phyloP scores from a whole-genome alignment of 148 eudicot genomes.

The Cornus florida region DNA sequence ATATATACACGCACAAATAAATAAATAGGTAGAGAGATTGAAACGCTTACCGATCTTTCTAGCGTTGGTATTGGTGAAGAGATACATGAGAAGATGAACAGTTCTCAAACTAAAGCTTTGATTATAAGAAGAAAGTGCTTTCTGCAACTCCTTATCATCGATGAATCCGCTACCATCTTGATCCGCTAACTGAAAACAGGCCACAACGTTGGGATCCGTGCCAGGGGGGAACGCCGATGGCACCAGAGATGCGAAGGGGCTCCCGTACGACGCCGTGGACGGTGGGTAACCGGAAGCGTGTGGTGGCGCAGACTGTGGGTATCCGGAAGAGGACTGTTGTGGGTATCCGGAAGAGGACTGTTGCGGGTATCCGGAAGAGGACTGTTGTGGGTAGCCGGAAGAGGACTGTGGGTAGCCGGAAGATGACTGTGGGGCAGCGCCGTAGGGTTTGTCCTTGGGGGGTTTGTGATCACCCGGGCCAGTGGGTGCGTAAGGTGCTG shows the following conservation, averaged over 20 bases:
- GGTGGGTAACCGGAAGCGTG: conserved; percentile 22
- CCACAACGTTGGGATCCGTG: conserved; percentile 74
- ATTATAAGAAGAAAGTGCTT: conserved; percentile 66
- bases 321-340: not conserved
- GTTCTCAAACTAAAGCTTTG: conserved; percentile 82
- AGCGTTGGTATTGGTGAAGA: conserved; percentile 61
- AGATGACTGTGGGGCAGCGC: conserved; percentile 2
- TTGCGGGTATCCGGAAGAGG: conserved; percentile 1
- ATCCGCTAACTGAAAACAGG: conserved; percentile 78
- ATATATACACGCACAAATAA: not conserved
- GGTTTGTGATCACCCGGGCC: not conserved
- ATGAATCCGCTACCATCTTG: conserved; percentile 82
- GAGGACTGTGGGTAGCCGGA: conserved; percentile 27
- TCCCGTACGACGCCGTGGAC: conserved; percentile 33
- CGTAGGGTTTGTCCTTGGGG: conserved; percentile 9
- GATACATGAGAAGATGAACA: conserved; percentile 86
- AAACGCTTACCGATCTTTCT: conserved; percentile 64
- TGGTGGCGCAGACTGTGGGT: not conserved
- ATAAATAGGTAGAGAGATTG: not conserved
- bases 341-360: conserved; percentile 15
- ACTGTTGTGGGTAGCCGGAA: conserved; percentile 11
- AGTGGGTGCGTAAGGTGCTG: conserved; percentile 18
- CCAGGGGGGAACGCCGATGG: conserved; percentile 91
- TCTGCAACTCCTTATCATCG: conserved; percentile 87
- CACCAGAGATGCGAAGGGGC: conserved; percentile 66